A percentile compares a stretch with the other conserved stretches of the same genome.
These are phyloP conservation scores for Thuidium tamariscinum DNA, from an alignment of 225 moss, liverwort and hornwort genomes.

Conservation along the genomic window DNA sequence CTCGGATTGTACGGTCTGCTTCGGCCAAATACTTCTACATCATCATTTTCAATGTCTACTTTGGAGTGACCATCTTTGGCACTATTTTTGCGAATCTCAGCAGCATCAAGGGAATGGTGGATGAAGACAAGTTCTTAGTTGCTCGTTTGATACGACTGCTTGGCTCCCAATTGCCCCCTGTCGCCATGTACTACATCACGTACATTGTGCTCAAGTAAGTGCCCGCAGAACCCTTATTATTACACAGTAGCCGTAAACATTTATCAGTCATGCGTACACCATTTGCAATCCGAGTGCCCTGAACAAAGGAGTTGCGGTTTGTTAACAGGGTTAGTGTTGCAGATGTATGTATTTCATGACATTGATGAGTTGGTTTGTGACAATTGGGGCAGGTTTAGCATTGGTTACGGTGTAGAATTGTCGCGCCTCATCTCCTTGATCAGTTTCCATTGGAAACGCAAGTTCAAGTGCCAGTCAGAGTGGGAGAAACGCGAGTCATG, in stretches of 20 bases:
- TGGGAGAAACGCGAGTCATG: conserved; percentile 67
- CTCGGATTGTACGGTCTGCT: conserved; percentile 40
- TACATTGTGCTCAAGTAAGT: conserved; percentile 57
- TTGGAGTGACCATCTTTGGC: conserved; percentile 56
- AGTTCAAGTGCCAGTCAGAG: conserved; percentile 59
- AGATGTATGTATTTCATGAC: neutral
- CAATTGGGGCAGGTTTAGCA: conserved; percentile 6
- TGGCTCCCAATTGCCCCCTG: conserved; percentile 38
- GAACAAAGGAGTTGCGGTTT: neutral
- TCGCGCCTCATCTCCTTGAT: conserved; percentile 65
- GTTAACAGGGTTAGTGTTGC: neutral
- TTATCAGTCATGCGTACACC: neutral
- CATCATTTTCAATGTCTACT: conserved; percentile 56
- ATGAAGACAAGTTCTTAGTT: conserved; percentile 10
- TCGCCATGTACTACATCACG: conserved; percentile 39
- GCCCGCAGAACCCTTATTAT: neutral
- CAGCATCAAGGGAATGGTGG: conserved; percentile 31
- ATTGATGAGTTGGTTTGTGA: neutral
- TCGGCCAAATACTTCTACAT: conserved; percentile 60
- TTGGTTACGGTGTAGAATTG: conserved; percentile 62
- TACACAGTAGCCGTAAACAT: neutral
- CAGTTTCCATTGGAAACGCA: conserved; percentile 54
- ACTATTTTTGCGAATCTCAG: conserved; percentile 32
- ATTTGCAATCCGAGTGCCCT: neutral
- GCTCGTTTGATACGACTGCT: conserved; percentile 24